A percentile compares a stretch with the other conserved stretches of the same genome.
Evolutionary conservation across 495 filamentous ascomycete species (phyloP).

Genomic region (Penicillium malachiteum): DNA sequence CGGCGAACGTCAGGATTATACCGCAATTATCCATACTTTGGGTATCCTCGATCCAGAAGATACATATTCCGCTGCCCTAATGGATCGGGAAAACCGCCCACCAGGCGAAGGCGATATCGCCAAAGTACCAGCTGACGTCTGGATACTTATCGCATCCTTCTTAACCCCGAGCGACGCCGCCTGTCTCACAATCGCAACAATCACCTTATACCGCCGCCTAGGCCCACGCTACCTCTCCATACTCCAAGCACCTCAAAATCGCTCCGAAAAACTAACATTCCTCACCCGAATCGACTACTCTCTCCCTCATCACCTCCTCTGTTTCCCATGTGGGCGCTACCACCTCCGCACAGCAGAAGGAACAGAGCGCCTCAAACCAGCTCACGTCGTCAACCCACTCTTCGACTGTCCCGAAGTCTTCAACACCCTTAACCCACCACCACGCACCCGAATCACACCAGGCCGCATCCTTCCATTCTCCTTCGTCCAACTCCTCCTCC

Average conservation of each 20-base stretch:
- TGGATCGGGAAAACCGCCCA: constrained; percentile 24
- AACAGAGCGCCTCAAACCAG: constrained; percentile 47
- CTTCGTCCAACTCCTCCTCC: constrained; percentile 53
- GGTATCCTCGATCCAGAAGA: constrained; percentile 38
- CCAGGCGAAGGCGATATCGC: constrained; percentile 46
- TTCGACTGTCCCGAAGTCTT: constrained; percentile 49
- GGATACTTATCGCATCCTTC: constrained; percentile 40
- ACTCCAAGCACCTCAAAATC: constrained; percentile 39
- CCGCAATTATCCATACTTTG: constrained; percentile 47
- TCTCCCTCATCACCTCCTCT: constrained; percentile 54
- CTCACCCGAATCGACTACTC: constrained; percentile 43
- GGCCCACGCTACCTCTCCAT: constrained; percentile 30
- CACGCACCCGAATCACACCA: constrained; percentile 51
- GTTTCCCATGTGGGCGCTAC: constrained; percentile 53
- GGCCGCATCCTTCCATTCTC: constrained; percentile 51
- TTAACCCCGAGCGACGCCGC: constrained; percentile 46
- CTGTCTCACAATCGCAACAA: constrained; percentile 47
- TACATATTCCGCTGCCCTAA: constrained; percentile 14
- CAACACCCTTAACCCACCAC: constrained; percentile 39
- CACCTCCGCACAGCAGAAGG: constrained; percentile 51
- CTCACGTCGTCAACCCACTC: constrained; percentile 50
- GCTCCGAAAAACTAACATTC: constrained; percentile 43
- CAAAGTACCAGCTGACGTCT: constrained; percentile 43
- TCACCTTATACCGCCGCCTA: constrained; percentile 42
- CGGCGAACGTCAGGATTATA: constrained; percentile 50